phyloP scores from a whole-genome alignment of 2,329 filamentous ascomycete genomes.

The Magnaporthales sp. region DNA sequence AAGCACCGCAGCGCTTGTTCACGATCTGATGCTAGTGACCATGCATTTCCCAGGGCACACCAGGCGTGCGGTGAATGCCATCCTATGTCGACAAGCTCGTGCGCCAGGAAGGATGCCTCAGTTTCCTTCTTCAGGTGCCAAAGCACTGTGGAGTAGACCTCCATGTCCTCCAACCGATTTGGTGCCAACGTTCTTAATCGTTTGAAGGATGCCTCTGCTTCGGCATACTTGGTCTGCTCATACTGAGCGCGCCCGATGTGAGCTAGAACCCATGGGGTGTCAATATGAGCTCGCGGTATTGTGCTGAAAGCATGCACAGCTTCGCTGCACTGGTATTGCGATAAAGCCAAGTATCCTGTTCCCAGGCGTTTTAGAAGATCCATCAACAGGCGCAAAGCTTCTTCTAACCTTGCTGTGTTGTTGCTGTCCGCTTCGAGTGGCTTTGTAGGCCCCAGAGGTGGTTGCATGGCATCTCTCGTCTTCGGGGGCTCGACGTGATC shows the following conservation, averaged over 20 bases:
- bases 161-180: conserved; percentile 86
- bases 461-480: conserved; percentile 31
- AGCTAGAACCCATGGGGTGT: conserved; percentile 88
- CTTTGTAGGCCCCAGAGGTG: conserved; percentile 26
- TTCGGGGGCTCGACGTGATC: conserved; percentile 55
- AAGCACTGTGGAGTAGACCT: conserved; percentile 96
- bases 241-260: conserved; percentile 88
- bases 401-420: conserved; percentile 50
- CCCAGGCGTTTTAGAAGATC: conserved; percentile 78
- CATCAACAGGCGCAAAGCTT: conserved; percentile 67
- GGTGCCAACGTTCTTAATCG: conserved; percentile 73
- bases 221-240: conserved; percentile 77
- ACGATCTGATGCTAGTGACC: conserved; percentile 84
- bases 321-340: conserved; percentile 69
- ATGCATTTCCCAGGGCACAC: conserved; percentile 92
- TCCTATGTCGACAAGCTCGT: conserved; percentile 78
- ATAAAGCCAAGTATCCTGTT: conserved; percentile 67
- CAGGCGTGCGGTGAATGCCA: conserved; percentile 90
- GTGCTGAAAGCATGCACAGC: conserved; percentile 66
- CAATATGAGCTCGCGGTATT: conserved; percentile 66
- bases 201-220: conserved; percentile 80
- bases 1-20: conserved; percentile 94
- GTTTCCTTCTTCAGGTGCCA: conserved; percentile 94
- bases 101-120: conserved; percentile 83
- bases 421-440: conserved; percentile 41